These are phyloP conservation scores for Camptophora hylomeconis DNA, from an alignment of 2,329 filamentous ascomycete species.

Conservation along the genomic window DNA sequence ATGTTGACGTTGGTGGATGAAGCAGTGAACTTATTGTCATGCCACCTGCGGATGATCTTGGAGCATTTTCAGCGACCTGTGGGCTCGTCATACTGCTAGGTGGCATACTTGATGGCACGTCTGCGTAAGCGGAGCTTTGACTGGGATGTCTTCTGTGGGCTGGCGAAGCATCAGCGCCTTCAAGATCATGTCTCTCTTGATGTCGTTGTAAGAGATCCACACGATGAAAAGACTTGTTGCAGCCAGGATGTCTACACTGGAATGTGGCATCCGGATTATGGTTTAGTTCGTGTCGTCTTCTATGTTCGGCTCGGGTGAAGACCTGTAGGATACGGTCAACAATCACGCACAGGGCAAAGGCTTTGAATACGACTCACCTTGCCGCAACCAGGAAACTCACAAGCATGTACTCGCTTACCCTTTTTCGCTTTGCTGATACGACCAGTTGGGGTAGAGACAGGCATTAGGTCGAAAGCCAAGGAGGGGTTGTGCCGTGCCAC, in stretches of 20 bases:
- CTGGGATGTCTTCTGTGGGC: slow-evolving; percentile 3
- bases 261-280: slow-evolving; percentile 35
- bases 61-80: slow-evolving; percentile 11
- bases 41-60: slow-evolving; percentile 13
- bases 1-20: slow-evolving; percentile 10
- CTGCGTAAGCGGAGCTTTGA: slow-evolving; percentile 7
- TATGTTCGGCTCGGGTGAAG: slow-evolving; percentile 38
- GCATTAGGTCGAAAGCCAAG: slow-evolving; percentile 18
- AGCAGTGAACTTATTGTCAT: slow-evolving; percentile 18
- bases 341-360: background rate
- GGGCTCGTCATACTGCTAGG: slow-evolving; percentile 13
- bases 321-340: slow-evolving; percentile 22
- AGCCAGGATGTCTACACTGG: slow-evolving; percentile 29
- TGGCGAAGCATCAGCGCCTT: slow-evolving; percentile 1
- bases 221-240: slow-evolving; percentile 36
- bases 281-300: slow-evolving; percentile 37
- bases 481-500: slow-evolving; percentile 19
- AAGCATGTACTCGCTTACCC: slow-evolving; percentile 37
- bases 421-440: slow-evolving; percentile 40
- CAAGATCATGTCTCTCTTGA: slow-evolving; percentile 30
- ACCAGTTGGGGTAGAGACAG: slow-evolving; percentile 37
- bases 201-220: slow-evolving; percentile 34
- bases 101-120: slow-evolving; percentile 13
- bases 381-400: slow-evolving; percentile 33
- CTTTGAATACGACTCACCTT: slow-evolving; percentile 26